Conservation (phyloP, 2,329 filamentous ascomycete genomes). For the Colletotrichum navitas region DNA sequence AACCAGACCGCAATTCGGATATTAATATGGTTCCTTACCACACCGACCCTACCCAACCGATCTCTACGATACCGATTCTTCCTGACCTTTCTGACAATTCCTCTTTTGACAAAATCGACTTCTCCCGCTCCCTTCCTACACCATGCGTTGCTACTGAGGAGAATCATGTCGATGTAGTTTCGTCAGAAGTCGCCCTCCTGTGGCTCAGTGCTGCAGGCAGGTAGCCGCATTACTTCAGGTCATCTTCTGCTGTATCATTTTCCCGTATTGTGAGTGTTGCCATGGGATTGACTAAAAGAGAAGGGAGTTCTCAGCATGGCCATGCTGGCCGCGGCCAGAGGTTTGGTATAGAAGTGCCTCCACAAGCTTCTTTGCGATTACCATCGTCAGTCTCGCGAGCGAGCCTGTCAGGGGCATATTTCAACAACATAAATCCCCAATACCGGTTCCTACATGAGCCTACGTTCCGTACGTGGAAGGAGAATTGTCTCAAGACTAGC, state of each 20-base stretch:
- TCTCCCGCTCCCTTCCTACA: conserved; percentile 10
- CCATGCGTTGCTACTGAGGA: conserved; percentile 26
- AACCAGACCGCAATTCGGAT: background rate
- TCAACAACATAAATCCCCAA: conserved; percentile 54
- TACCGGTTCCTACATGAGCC: conserved; percentile 54
- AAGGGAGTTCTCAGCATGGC: conserved; percentile 34
- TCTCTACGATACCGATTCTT: conserved; percentile 3
- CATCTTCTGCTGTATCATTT: conserved; percentile 52
- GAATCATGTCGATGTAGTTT: conserved; percentile 42
- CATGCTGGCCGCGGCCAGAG: conserved; percentile 4
- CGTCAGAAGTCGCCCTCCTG: conserved; percentile 50
- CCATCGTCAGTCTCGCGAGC: conserved; percentile 39
- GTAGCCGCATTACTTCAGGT: conserved; percentile 54
- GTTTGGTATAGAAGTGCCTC: background rate
- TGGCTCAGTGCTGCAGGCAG: conserved; percentile 49
- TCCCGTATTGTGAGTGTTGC: conserved; percentile 47
- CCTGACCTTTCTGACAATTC: background rate
- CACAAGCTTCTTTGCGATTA: conserved; percentile 33
- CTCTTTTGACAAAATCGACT: conserved; percentile 11
- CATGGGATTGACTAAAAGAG: conserved; percentile 40
- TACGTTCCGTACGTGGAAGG: conserved; percentile 51
- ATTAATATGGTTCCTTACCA: background rate
- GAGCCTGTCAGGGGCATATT: conserved; percentile 50
- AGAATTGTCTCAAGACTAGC: conserved; percentile 42
- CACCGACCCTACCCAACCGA: background rate